These are phyloP conservation scores for Hyparrhenia diplandra DNA, from an alignment of 176 grass and related monocot species.

Conservation along the genomic window DNA sequence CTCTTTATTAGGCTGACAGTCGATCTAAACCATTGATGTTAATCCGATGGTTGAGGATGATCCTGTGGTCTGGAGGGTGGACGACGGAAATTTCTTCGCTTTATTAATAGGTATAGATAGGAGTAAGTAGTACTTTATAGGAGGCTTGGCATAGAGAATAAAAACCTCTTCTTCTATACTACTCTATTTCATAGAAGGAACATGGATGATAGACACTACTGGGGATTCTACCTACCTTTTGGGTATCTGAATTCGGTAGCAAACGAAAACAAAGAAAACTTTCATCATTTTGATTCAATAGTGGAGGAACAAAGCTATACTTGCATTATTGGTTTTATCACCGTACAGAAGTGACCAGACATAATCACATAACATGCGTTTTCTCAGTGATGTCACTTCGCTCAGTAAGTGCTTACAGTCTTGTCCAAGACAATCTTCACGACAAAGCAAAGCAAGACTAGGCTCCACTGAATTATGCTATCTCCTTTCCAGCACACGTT, in stretches of 20 bases:
- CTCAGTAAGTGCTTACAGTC: slow-evolving; percentile 18
- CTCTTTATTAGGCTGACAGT: too few species aligned
- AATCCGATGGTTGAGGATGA: too few species aligned
- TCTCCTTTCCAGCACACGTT: slow-evolving; percentile 23
- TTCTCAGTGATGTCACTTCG: slow-evolving; percentile 27
- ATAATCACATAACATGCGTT: background rate
- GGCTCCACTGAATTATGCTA: slow-evolving; percentile 37
- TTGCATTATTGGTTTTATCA: background rate
- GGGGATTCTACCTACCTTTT: slow-evolving; percentile 18
- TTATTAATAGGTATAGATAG: too few species aligned
- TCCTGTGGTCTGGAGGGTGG: too few species aligned
- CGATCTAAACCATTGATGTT: too few species aligned
- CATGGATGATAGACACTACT: background rate
- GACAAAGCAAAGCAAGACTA: slow-evolving; percentile 43
- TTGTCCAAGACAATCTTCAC: slow-evolving; percentile 36
- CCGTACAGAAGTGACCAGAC: background rate
- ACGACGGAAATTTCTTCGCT: too few species aligned
- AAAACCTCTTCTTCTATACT: background rate
- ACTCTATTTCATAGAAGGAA: slow-evolving; percentile 13
- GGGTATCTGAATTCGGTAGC: background rate
- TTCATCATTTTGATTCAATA: slow-evolving; percentile 3
- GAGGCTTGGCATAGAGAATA: background rate
- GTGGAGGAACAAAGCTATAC: background rate
- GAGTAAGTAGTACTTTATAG: background rate
- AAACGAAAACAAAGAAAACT: background rate